Evolutionary conservation across 257 asterid species (phyloP).

Genomic region (Orobanche coerulescens): DNA sequence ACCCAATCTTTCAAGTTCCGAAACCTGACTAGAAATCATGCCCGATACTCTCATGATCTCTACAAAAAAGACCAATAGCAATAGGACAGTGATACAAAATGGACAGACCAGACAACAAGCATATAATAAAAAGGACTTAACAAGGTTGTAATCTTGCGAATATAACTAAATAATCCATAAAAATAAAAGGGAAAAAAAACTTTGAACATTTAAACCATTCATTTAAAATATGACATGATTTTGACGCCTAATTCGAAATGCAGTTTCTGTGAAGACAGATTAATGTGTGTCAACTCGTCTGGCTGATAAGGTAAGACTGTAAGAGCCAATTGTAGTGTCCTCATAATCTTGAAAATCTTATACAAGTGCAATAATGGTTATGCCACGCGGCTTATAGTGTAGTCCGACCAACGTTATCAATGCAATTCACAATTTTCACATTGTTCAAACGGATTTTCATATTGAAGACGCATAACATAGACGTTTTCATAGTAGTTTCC

Average conservation of each 20-base stretch:
- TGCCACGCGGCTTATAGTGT: neutral
- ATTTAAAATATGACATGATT: neutral
- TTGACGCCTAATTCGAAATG: neutral
- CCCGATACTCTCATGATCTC: slow-evolving; percentile 54
- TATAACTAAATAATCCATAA: neutral
- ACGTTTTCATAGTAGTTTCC: neutral
- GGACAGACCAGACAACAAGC: neutral
- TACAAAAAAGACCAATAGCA: slow-evolving; percentile 25
- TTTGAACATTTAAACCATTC: slow-evolving; percentile 12
- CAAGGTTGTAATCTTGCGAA: neutral
- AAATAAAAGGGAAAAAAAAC: neutral
- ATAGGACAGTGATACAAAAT: neutral
- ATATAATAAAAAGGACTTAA: neutral
- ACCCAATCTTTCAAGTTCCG: slow-evolving; percentile 52
- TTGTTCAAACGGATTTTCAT: neutral
- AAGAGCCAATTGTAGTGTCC: neutral
- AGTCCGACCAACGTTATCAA: neutral
- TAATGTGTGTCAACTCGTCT: neutral
- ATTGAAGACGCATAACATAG: neutral
- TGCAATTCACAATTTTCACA: neutral
- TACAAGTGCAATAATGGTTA: neutral
- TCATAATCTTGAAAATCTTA: neutral
- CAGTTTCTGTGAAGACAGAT: neutral
- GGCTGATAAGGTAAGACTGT: neutral
- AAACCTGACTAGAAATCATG: slow-evolving; percentile 38